These are phyloP conservation scores for Cryoendolithus antarcticus DNA, from an alignment of 2,329 filamentous ascomycete genomes.

Conservation along the genomic window DNA sequence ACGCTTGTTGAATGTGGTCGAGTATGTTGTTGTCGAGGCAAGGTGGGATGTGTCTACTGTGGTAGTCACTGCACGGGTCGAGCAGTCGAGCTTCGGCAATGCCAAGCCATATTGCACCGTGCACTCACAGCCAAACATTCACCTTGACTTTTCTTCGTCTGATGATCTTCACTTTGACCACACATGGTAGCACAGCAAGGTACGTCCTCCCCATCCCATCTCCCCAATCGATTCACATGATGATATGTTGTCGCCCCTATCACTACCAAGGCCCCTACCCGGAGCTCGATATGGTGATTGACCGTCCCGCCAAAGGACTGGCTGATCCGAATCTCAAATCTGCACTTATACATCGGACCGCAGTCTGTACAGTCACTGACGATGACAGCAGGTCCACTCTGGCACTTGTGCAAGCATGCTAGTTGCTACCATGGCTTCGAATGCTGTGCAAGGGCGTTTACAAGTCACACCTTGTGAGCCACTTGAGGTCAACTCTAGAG, in stretches of 20 bases:
- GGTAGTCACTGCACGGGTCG: background rate
- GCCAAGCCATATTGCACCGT: background rate
- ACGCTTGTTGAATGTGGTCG: no score
- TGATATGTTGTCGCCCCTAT: conserved; percentile 54
- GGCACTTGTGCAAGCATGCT: no score
- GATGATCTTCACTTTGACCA: background rate
- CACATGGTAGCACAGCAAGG: no score
- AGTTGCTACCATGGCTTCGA: no score
- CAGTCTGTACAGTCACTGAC: conserved; percentile 6
- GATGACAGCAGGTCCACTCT: background rate
- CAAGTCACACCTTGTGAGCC: no score
- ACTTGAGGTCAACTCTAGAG: no score
- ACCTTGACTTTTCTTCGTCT: background rate
- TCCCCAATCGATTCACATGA: conserved; percentile 26
- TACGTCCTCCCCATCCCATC: no score
- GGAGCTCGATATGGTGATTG: conserved; percentile 38
- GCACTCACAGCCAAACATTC: background rate
- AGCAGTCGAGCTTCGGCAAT: background rate
- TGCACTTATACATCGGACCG: conserved; percentile 2
- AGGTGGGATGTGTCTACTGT: no score
- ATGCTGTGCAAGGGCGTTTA: no score
- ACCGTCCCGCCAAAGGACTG: conserved; percentile 51
- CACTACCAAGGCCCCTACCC: conserved; percentile 28
- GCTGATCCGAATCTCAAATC: conserved; percentile 29
- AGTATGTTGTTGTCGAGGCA: no score